These are phyloP conservation scores for Tephrocybe sp. DNA, from an alignment of 768 basidiomycete genomes.

Conservation along the genomic window DNA sequence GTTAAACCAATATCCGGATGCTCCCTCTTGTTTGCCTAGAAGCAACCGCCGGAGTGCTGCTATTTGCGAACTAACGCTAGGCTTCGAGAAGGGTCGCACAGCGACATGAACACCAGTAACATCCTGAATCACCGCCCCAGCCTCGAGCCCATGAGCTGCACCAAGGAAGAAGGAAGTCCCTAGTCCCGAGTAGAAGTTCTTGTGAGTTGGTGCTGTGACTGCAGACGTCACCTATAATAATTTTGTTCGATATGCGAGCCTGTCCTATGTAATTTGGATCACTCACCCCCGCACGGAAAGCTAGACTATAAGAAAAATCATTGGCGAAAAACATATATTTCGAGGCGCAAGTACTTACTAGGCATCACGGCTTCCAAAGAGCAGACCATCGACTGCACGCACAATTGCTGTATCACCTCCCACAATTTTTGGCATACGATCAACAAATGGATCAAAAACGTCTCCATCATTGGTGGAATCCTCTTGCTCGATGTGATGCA, in stretches of 20 bases:
- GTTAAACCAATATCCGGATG: slow-evolving; percentile 41
- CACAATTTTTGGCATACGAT: slow-evolving; percentile 43
- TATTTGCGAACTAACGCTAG: slow-evolving; percentile 81
- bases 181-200: slow-evolving; percentile 56
- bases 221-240: slow-evolving; percentile 47
- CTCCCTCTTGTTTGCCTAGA: slow-evolving; percentile 36
- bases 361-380: slow-evolving; percentile 66
- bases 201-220: slow-evolving; percentile 56
- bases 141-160: slow-evolving; percentile 55
- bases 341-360: slow-evolving; percentile 44
- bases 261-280: neutral
- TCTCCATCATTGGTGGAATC: slow-evolving; percentile 67
- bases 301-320: slow-evolving; percentile 40
- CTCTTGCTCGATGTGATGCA: slow-evolving; percentile 68
- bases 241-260: neutral
- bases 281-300: slow-evolving; percentile 64
- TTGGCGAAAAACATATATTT: neutral
- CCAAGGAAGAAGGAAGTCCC: slow-evolving; percentile 65
- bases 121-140: slow-evolving; percentile 62
- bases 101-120: slow-evolving; percentile 64
- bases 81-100: slow-evolving; percentile 44
- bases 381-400: slow-evolving; percentile 71
- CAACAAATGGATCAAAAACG: slow-evolving; percentile 51
- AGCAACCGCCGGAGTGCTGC: slow-evolving; percentile 68
- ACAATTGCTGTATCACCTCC: slow-evolving; percentile 52